These are phyloP conservation scores for Fraxinus pennsylvanica DNA, from an alignment of 257 asterid genomes.

Conservation along the genomic window DNA sequence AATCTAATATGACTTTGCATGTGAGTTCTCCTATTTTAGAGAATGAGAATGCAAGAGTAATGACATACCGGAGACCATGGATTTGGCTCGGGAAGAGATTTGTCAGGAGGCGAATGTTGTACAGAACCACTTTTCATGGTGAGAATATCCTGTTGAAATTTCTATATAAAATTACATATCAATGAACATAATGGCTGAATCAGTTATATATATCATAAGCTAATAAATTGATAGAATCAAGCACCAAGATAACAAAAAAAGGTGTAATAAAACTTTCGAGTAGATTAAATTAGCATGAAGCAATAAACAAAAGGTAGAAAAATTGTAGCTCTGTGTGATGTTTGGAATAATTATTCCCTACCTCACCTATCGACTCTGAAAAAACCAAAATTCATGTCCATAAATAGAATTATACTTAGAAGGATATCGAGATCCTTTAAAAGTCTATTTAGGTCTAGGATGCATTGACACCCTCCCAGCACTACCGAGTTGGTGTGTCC, in stretches of 20 bases:
- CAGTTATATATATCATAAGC: conserved; percentile 1
- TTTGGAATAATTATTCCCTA: not conserved
- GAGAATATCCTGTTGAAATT: conserved; percentile 68
- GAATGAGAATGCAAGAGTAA: conserved; percentile 24
- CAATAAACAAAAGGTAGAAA: not conserved
- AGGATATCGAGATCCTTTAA: not conserved
- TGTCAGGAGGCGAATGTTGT: conserved; percentile 91
- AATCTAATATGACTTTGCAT: conserved; percentile 3
- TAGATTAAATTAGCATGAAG: not conserved
- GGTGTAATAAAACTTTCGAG: not conserved
- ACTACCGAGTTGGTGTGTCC: too few relatives aligned
- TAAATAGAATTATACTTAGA: not conserved
- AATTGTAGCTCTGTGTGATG: not conserved
- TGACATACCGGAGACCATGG: conserved; percentile 97
- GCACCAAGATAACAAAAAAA: not conserved
- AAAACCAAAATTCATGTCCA: not conserved
- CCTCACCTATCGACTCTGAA: not conserved
- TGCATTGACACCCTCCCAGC: too few relatives aligned
- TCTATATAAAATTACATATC: conserved; percentile 6
- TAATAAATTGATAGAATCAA: conserved; percentile 19
- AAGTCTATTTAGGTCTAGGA: not conserved
- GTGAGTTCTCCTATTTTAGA: conserved; percentile 2
- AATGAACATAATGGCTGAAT: conserved; percentile 14
- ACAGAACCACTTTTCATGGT: conserved; percentile 84
- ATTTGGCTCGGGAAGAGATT: conserved; percentile 79